phyloP scores from a whole-genome alignment of 192 early-diverging fungal genomes.

The Coemansia sp. region DNA sequence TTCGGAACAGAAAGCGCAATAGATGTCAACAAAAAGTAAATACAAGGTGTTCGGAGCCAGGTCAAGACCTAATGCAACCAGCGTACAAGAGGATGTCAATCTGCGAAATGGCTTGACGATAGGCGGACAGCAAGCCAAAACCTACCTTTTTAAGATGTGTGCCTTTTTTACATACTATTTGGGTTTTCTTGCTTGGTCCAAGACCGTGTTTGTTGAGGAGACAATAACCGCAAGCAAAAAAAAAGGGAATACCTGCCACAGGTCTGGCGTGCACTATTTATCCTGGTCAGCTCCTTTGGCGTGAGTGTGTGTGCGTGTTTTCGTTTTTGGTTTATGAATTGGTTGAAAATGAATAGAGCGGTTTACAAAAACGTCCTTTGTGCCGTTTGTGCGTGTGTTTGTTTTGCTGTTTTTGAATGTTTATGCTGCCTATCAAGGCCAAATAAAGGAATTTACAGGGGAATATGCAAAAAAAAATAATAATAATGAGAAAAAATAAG shows the following conservation, averaged over 20 bases:
- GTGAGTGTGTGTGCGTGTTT: background rate
- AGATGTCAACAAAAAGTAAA: background rate
- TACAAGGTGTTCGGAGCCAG: background rate
- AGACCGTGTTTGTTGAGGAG: background rate
- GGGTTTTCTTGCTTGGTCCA: background rate
- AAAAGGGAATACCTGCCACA: too few species aligned
- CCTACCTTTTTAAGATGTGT: background rate
- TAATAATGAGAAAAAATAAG: background rate
- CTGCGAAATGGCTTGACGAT: background rate
- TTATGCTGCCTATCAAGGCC: background rate
- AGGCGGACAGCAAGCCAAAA: background rate
- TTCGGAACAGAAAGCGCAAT: background rate
- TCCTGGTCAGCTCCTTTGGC: too few species aligned
- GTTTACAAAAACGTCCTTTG: too few species aligned
- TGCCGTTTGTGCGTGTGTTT: background rate
- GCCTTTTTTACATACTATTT: background rate
- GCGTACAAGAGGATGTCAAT: background rate
- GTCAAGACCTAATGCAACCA: background rate
- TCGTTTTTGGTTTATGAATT: background rate
- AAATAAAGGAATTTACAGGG: slow-evolving; percentile 1
- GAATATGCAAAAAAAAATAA: background rate
- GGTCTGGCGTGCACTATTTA: too few species aligned
- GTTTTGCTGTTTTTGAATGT: background rate
- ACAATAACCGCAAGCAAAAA: too few species aligned
- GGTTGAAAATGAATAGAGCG: too few species aligned